A percentile compares a stretch with the other conserved stretches of the same genome.
phyloP scores from a whole-genome alignment of 768 basidiomycete genomes.

The Lactarius pseudohatsudake region DNA sequence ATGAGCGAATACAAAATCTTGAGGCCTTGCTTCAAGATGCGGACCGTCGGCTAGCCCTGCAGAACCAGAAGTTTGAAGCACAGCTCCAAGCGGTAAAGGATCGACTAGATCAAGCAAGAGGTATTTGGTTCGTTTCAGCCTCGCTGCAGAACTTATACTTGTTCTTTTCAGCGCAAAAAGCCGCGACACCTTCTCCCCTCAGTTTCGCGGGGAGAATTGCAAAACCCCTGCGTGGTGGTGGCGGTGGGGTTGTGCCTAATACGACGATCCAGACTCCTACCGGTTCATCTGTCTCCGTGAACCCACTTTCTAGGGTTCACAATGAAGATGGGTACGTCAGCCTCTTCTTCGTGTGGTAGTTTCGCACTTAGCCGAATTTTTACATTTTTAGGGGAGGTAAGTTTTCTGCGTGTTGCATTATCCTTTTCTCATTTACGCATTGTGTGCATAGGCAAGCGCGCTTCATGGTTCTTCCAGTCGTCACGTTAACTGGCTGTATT shows the following conservation, averaged over 20 bases:
- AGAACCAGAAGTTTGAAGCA: slow-evolving; percentile 94
- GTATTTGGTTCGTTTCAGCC: slow-evolving; percentile 44
- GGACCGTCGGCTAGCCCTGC: slow-evolving; percentile 85
- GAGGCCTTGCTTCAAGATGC: slow-evolving; percentile 92
- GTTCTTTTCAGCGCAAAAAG: slow-evolving; percentile 67
- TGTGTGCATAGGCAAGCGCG: slow-evolving; percentile 54
- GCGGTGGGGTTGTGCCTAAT: slow-evolving; percentile 54
- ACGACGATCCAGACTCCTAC: slow-evolving; percentile 43
- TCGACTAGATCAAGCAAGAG: slow-evolving; percentile 87
- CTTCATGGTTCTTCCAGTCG: slow-evolving; percentile 92
- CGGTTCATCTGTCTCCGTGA: slow-evolving; percentile 51
- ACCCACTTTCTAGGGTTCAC: slow-evolving; percentile 71
- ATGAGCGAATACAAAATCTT: slow-evolving; percentile 96
- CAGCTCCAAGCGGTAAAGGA: slow-evolving; percentile 92
- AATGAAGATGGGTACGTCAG: slow-evolving; percentile 64
- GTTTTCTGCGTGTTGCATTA: slow-evolving; percentile 20
- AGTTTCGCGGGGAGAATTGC: slow-evolving; percentile 88
- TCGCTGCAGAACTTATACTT: slow-evolving; percentile 24
- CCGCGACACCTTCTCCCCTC: slow-evolving; percentile 64
- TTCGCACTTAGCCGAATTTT: slow-evolving; percentile 25
- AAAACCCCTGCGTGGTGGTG: slow-evolving; percentile 93
- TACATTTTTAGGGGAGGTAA: slow-evolving; percentile 24
- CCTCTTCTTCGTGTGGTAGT: slow-evolving; percentile 1
- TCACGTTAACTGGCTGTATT: slow-evolving; percentile 51
- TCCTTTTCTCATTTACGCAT: slow-evolving; percentile 21